These are phyloP conservation scores for Stenocarpella maydis DNA, from an alignment of 2,329 filamentous ascomycete species.

Conservation along the genomic window DNA sequence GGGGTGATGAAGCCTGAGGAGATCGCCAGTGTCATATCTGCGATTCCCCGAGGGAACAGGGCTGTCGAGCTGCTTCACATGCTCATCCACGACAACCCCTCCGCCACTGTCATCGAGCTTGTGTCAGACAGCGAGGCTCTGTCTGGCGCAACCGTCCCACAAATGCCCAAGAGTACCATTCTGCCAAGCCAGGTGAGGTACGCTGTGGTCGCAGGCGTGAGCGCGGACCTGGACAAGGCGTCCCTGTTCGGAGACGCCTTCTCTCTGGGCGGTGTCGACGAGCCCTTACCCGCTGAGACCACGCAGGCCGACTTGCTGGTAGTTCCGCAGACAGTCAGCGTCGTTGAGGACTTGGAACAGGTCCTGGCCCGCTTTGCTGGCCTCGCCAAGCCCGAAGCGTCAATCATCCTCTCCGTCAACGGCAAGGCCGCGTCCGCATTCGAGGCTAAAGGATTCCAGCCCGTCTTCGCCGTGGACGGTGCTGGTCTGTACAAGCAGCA, in stretches of 20 bases:
- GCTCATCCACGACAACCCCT: constrained; percentile 31
- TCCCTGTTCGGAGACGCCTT: constrained; percentile 25
- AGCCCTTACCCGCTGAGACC: constrained; percentile 21
- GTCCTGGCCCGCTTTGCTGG: neutral
- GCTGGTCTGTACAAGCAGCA: constrained; percentile 26
- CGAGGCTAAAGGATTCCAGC: constrained; percentile 21
- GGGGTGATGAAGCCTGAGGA: constrained; percentile 32
- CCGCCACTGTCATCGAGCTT: constrained; percentile 28
- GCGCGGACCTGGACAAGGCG: neutral
- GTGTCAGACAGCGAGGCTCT: neutral
- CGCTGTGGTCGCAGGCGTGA: constrained; percentile 18
- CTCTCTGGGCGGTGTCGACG: constrained; percentile 19
- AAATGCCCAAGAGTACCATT: constrained; percentile 18
- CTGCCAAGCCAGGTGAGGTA: constrained; percentile 30
- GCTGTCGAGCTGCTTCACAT: constrained; percentile 21
- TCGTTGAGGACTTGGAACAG: constrained; percentile 7
- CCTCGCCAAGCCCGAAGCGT: constrained; percentile 24
- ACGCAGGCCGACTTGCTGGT: constrained; percentile 25
- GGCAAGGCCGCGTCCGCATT: constrained; percentile 11
- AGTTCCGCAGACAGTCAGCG: neutral
- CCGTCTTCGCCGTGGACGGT: constrained; percentile 9
- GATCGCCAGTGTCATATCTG: constrained; percentile 17
- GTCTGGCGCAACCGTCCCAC: neutral
- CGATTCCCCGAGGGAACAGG: neutral
- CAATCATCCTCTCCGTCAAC: constrained; percentile 9